Conservation (phyloP, 2,329 filamentous ascomycete species). For the Aspergillus ibericus region DNA sequence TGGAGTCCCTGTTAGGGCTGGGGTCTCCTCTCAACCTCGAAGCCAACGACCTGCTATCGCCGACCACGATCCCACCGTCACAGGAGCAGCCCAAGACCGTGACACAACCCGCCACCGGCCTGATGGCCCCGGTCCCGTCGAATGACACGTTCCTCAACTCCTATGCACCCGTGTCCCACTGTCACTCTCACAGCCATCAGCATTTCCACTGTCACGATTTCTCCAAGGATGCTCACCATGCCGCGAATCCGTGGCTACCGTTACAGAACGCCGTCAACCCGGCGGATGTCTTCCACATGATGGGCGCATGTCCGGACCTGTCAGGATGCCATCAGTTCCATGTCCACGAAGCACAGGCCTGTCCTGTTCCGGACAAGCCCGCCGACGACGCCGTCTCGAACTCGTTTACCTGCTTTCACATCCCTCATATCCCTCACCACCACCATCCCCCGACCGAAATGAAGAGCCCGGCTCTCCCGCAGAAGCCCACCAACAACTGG, state of each 20-base stretch:
- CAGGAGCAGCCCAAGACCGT: constrained; percentile 23
- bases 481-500: background rate
- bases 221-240: constrained; percentile 29
- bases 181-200: constrained; percentile 25
- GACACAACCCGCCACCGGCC: constrained; percentile 18
- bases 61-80: constrained; percentile 20
- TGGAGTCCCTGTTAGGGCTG: constrained; percentile 36
- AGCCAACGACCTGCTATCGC: constrained; percentile 26
- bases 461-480: background rate
- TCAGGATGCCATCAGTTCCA: constrained; percentile 29
- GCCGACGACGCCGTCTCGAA: constrained; percentile 23
- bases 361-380: constrained; percentile 20
- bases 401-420: constrained; percentile 32
- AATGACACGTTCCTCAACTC: constrained; percentile 19
- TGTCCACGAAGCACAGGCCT: constrained; percentile 19
- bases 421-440: constrained; percentile 33
- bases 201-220: constrained; percentile 33
- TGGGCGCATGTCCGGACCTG: constrained; percentile 33
- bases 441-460: constrained; percentile 22
- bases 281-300: constrained; percentile 38
- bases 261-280: constrained; percentile 34
- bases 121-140: constrained; percentile 17
- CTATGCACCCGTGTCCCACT: constrained; percentile 25
- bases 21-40: constrained; percentile 32
- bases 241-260: constrained; percentile 21